Conservation (phyloP, 305 asterid species). For the Plantago coronopus region DNA sequence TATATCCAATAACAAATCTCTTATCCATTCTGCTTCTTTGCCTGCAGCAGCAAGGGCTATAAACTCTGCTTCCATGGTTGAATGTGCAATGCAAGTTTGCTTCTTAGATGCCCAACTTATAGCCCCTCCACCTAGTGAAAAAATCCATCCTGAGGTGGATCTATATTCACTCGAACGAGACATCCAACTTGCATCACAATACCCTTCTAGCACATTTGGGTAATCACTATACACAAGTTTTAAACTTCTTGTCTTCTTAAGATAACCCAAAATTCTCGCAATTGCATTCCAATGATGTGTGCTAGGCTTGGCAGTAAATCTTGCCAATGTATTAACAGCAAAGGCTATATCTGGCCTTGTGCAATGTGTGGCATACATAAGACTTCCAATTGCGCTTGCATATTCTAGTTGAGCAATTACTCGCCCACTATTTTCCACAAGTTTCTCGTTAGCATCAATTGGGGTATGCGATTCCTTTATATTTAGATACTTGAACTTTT, state of each 20-base stretch:
- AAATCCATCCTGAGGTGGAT: neutral
- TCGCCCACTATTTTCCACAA: neutral
- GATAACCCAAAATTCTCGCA: neutral
- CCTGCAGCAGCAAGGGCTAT: neutral
- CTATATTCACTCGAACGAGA: neutral
- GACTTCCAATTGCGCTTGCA: constrained; percentile 7
- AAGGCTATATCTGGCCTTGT: neutral
- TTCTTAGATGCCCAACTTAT: constrained; percentile 3
- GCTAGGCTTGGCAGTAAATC: neutral
- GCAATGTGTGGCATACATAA: constrained; percentile 1
- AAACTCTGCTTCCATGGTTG: neutral
- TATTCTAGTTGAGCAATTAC: neutral
- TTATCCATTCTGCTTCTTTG: neutral
- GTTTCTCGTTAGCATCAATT: neutral
- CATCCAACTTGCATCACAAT: constrained; percentile 14
- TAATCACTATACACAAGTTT: neutral
- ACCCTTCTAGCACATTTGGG: constrained; percentile 1
- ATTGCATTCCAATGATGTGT: neutral
- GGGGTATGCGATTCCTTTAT: neutral
- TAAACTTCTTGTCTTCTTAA: neutral
- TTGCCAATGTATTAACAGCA: neutral
- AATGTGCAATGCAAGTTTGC: neutral
- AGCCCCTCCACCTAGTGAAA: neutral
- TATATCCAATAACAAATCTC: neutral
- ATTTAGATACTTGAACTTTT: neutral